These are phyloP conservation scores for Adansonia grandidieri DNA, from an alignment of 441 rosid species.

Conservation along the genomic window DNA sequence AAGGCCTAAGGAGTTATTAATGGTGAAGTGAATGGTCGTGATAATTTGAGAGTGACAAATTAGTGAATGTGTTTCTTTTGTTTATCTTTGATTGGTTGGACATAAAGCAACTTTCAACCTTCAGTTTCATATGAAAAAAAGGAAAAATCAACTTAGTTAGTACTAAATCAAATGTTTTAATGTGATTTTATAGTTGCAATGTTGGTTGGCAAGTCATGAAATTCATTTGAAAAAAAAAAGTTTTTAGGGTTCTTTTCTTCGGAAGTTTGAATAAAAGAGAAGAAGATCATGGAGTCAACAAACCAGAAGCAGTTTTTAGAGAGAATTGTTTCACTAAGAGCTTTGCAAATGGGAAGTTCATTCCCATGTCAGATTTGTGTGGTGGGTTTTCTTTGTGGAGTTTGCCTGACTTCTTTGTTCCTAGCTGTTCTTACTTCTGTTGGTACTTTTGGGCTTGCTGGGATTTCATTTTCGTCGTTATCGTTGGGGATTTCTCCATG, in stretches of 20 bases:
- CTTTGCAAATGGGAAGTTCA: constrained; percentile 82
- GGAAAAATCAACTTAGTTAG: not conserved
- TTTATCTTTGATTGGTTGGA: constrained; percentile 23
- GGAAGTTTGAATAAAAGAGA: not conserved
- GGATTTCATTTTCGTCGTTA: constrained; percentile 55
- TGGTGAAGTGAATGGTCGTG: constrained; percentile 32
- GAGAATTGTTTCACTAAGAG: constrained; percentile 81
- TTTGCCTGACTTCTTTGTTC: constrained; percentile 81
- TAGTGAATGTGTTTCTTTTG: constrained; percentile 26
- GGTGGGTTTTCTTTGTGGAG: constrained; percentile 83
- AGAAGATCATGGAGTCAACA: constrained; percentile 44
- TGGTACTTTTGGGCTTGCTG: constrained; percentile 57
- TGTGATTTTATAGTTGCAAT: constrained; percentile 39
- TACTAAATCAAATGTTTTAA: constrained; percentile 25
- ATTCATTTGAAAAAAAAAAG: not conserved
- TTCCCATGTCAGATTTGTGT: constrained; percentile 92
- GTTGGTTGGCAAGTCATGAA: constrained; percentile 28
- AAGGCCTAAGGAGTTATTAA: not conserved
- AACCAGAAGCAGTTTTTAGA: constrained; percentile 62
- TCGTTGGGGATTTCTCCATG: constrained; percentile 46
- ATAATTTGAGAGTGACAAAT: constrained; percentile 32
- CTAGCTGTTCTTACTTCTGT: constrained; percentile 84
- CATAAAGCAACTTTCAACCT: constrained; percentile 22
- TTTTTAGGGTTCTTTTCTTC: constrained; percentile 4
- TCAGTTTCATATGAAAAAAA: constrained; percentile 17